A percentile compares a stretch with the other conserved stretches of the same genome.
phyloP scores from a whole-genome alignment of 2,329 filamentous ascomycete genomes.

The Karstenula rhodostoma region DNA sequence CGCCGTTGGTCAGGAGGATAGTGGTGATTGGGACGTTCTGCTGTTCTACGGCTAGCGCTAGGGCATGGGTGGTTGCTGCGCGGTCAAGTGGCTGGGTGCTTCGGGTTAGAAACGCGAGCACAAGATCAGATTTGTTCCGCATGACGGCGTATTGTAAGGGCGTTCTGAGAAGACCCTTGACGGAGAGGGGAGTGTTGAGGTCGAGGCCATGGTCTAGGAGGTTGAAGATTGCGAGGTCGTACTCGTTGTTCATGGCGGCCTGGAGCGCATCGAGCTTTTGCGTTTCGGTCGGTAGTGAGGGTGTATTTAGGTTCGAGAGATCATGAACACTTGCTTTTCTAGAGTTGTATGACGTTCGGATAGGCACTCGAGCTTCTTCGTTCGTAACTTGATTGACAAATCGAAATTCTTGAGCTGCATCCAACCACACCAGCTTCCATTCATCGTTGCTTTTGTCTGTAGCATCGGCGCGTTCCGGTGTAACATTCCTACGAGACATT shows the following conservation, averaged over 20 bases:
- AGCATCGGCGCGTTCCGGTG: not conserved
- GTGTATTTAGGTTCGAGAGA: not conserved
- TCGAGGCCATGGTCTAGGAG: not conserved
- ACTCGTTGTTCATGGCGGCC: not conserved
- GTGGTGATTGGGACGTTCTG: not conserved
- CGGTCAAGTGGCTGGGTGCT: not conserved
- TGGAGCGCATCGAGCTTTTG: not conserved
- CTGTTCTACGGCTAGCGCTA: not conserved
- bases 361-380: not conserved
- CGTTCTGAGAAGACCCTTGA: not conserved
- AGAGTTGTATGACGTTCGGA: not conserved
- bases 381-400: not conserved
- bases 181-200: not conserved
- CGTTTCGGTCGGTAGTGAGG: no score
- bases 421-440: not conserved
- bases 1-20: not conserved
- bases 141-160: constrained; percentile 1
- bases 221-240: not conserved
- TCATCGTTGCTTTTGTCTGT: not conserved
- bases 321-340: not conserved
- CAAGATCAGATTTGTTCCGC: not conserved
- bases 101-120: not conserved
- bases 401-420: not conserved
- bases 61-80: not conserved
- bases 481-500: not conserved